Percentiles rank a stretch among this genome's conserved stretches.
Evolutionary conservation across 345 rosid species (phyloP).

Genomic region (Pistacia integerrima): DNA sequence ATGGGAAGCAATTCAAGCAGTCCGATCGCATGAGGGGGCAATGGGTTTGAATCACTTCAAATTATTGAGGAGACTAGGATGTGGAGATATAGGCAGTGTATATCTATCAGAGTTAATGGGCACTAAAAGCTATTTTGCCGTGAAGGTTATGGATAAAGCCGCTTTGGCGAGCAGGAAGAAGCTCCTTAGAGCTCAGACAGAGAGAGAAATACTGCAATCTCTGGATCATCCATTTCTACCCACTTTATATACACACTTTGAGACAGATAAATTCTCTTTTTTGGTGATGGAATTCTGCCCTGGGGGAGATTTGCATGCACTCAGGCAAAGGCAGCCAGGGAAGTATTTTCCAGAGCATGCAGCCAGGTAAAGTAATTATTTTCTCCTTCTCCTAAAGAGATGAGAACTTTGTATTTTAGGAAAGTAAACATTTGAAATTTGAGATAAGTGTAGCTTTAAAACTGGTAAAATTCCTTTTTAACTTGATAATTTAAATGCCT

Average conservation of each 20-base stretch:
- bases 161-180: conserved; percentile 77
- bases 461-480: background rate
- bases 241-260: conserved; percentile 80
- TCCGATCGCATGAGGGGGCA: conserved; percentile 45
- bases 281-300: conserved; percentile 99
- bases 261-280: conserved; percentile 77
- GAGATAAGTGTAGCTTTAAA: background rate
- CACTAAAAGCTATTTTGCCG: conserved; percentile 67
- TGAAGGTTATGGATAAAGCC: conserved; percentile 84
- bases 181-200: conserved; percentile 88
- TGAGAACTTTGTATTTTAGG: background rate
- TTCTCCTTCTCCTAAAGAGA: background rate
- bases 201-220: conserved; percentile 81
- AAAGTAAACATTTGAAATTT: background rate
- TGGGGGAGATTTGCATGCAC: conserved; percentile 89
- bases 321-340: conserved; percentile 83
- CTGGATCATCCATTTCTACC: conserved; percentile 95
- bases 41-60: conserved; percentile 67
- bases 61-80: conserved; percentile 58
- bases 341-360: conserved; percentile 88
- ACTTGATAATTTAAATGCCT: background rate
- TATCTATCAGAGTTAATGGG: conserved; percentile 81
- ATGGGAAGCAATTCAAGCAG: conserved; percentile 89
- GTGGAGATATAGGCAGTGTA: conserved; percentile 90
- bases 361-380: conserved; percentile 55